phyloP scores from a whole-genome alignment of 169 alveolate species.

The Plasmodium fragile region DNA sequence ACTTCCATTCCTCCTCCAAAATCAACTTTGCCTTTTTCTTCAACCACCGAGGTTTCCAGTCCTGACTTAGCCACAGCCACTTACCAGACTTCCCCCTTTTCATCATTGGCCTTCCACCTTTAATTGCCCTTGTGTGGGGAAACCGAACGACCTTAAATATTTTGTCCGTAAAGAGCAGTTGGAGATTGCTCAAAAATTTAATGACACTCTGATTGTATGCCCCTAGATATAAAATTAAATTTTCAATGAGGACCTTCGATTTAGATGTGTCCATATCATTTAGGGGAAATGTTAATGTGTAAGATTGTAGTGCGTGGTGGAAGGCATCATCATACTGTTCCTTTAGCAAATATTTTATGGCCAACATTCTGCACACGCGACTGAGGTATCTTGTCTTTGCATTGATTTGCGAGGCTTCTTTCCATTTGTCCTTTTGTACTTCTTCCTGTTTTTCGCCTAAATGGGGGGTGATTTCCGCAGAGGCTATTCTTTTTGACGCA shows the following conservation, averaged over 20 bases:
- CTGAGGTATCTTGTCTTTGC: constrained; percentile 35
- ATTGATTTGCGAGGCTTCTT: background rate
- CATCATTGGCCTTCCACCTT: constrained; percentile 77
- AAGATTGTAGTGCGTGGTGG: constrained; percentile 53
- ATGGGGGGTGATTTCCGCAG: background rate
- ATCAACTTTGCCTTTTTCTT: constrained; percentile 50
- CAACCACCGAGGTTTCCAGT: constrained; percentile 77
- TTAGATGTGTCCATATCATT: constrained; percentile 45
- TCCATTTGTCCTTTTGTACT: background rate
- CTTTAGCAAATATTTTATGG: constrained; percentile 49
- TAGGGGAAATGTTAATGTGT: constrained; percentile 44
- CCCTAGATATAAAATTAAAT: constrained; percentile 52
- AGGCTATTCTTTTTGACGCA: background rate
- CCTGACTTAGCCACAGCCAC: constrained; percentile 77
- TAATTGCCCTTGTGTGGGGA: constrained; percentile 71
- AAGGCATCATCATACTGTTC: constrained; percentile 20
- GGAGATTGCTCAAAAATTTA: constrained; percentile 40
- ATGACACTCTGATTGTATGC: constrained; percentile 52
- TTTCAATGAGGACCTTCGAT: constrained; percentile 75
- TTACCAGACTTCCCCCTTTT: constrained; percentile 77
- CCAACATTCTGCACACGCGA: constrained; percentile 52
- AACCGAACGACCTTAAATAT: constrained; percentile 40
- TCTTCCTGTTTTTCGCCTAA: background rate
- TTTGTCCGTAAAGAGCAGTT: constrained; percentile 63
- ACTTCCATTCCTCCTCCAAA: constrained; percentile 75